Conservation (phyloP, 306 rosid species). For the Quercus dentata region DNA sequence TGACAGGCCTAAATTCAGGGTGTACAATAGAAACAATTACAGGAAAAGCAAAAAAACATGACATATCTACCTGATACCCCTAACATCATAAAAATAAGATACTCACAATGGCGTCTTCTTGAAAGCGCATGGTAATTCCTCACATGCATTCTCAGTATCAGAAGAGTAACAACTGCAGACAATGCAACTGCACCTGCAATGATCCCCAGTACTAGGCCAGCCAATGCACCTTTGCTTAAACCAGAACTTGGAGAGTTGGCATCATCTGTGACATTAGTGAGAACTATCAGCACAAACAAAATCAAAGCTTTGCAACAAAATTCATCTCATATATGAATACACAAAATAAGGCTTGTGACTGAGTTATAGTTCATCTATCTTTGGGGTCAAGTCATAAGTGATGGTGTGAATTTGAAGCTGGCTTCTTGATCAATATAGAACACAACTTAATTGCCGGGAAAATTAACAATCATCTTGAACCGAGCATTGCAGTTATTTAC, state of each 20-base stretch:
- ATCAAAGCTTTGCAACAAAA: neutral
- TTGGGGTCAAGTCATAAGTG: neutral
- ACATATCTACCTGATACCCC: neutral
- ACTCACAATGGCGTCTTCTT: neutral
- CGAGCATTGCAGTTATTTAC: neutral
- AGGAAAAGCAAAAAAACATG: neutral
- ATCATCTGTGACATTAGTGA: neutral
- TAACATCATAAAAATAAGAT: neutral
- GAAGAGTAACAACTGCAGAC: neutral
- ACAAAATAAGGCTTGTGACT: neutral
- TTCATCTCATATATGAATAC: neutral
- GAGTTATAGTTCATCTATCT: neutral
- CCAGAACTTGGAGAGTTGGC: neutral
- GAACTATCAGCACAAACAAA: neutral
- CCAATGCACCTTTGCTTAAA: slow-evolving; percentile 6
- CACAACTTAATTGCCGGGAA: neutral
- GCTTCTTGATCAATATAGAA: neutral
- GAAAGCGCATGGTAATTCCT: neutral
- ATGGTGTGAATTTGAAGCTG: neutral
- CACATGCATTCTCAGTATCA: neutral
- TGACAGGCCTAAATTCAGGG: neutral
- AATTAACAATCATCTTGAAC: neutral
- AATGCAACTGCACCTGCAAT: neutral
- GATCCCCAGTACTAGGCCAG: slow-evolving; percentile 1
- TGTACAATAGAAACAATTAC: neutral